Evolutionary conservation across 2,329 filamentous ascomycete species (phyloP).

Genomic region (Chaetomiaceae sp.): DNA sequence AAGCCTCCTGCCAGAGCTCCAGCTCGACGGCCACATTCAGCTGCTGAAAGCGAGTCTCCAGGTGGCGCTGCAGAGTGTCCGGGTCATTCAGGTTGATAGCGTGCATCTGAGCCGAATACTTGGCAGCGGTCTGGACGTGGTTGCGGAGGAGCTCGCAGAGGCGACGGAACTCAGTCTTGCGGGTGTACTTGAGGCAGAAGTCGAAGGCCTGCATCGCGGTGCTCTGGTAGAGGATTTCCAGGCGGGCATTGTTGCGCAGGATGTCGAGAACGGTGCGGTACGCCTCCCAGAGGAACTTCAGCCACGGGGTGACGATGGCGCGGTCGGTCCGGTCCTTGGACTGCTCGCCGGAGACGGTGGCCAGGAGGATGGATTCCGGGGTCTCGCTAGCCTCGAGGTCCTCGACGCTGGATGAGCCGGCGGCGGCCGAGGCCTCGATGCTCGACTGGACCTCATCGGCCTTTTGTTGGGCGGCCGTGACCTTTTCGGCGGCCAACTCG

Average conservation of each 20-base stretch:
- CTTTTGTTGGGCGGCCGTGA: constrained; percentile 91
- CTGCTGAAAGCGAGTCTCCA: constrained; percentile 98
- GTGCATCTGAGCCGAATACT: constrained; percentile 98
- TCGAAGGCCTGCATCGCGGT: constrained; percentile 98
- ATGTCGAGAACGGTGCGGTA: constrained; percentile 98
- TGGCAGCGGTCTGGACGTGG: constrained; percentile 97
- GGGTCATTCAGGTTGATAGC: constrained; percentile 98
- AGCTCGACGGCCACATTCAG: constrained; percentile 96
- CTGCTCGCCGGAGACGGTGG: constrained; percentile 96
- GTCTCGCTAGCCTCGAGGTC: constrained; percentile 97
- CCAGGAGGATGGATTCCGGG: constrained; percentile 94
- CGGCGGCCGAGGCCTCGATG: constrained; percentile 68
- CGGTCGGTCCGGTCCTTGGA: constrained; percentile 95
- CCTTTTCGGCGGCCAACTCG: constrained; percentile 92
- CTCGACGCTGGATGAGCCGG: constrained; percentile 72
- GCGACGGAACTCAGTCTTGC: constrained; percentile 98
- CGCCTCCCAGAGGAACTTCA: constrained; percentile 99
- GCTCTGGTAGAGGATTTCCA: constrained; percentile 97
- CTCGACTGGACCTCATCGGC: constrained; percentile 90
- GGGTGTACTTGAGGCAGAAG: constrained; percentile 96
- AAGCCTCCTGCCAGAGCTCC: constrained; percentile 98
- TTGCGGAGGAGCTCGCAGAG: constrained; percentile 97
- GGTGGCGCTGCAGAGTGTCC: constrained; percentile 92
- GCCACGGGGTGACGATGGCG: constrained; percentile 96
- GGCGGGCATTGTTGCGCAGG: constrained; percentile 95